These are phyloP conservation scores for Limnomonas spitsbergensis DNA, from an alignment of 139 green algal species.

Conservation along the genomic window DNA sequence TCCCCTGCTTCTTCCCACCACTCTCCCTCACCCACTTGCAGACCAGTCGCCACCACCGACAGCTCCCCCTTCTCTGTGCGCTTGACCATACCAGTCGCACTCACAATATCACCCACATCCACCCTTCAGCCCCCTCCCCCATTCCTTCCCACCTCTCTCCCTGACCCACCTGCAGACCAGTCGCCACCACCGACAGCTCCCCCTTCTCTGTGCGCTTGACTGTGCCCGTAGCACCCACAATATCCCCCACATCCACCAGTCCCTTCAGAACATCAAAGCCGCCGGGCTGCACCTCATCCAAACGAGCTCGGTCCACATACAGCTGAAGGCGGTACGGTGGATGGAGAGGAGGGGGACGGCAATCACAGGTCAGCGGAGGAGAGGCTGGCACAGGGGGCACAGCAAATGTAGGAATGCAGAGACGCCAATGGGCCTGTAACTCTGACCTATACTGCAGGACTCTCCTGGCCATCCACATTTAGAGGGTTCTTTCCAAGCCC, in stretches of 20 bases:
- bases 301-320: constrained; percentile 73
- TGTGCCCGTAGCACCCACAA: constrained; percentile 70
- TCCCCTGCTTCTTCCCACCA: too few species aligned
- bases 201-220: constrained; percentile 94
- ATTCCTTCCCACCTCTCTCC: too few species aligned
- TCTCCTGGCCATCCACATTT: too few species aligned
- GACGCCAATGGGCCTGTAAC: not conserved
- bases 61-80: too few species aligned
- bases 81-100: too few species aligned
- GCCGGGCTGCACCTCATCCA: constrained; percentile 58
- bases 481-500: too few species aligned
- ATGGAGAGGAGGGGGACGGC: too few species aligned
- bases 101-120: too few species aligned
- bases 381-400: not conserved
- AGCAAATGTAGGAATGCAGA: not conserved
- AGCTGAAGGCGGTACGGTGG: constrained; percentile 44
- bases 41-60: too few species aligned
- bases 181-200: constrained; percentile 77
- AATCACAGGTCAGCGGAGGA: too few species aligned
- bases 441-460: too few species aligned
- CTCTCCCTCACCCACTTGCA: constrained; percentile 61
- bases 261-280: constrained; percentile 76
- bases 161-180: constrained; percentile 48
- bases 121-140: too few species aligned
- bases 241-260: constrained; percentile 86